Evolutionary conservation across 2,329 filamentous ascomycete species (phyloP), one percentile per base, ranked within the genome.

Genomic region (Epichloe typhina): DNA sequence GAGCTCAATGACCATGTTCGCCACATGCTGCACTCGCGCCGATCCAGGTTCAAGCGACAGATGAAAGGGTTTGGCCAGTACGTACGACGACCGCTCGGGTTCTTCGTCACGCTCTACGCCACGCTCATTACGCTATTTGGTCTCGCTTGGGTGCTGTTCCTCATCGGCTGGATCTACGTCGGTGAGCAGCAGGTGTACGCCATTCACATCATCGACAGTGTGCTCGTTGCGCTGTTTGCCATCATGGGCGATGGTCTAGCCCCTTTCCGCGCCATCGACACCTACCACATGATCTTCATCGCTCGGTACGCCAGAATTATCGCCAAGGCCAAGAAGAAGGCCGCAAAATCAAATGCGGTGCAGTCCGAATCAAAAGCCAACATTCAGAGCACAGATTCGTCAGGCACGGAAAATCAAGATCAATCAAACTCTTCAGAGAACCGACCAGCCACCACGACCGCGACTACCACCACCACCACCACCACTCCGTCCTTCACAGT

Each of bases 161-260:
- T 94, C 50, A 95, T 95, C 62, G 86, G 83, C 46, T 94, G 88
- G 88, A 87, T 93, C 62, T 89, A 88, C 55, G 83, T 91, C 19
- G 86, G 85, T 19, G 78, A 80, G 33, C 73, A 75, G 58, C 84
- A 91, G 62, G 69, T 79, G 3, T 91, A 86, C 55, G 65, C 78
- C 38, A 79, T 86, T 58, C 80, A 86, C 54, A 67, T 86, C 46
- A 85, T 87, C 56, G 83, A 87, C 66, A 82, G 83, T 57, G 72
- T 84, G 31, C 72, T 87, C 13, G 83, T 87, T 6, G 83, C 81
- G 11, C 72, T 87, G 6, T 87, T 87, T 56, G 82, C 78, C 49
- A 67, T 87, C 53, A 81, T 86, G 62, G 83, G 83, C 46, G 83
- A 86, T 57, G 83, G 83, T 2, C 67, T 87, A 35, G 80, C 80